These are phyloP conservation scores for Clitopilus hobsonii DNA, from an alignment of 768 basidiomycete species.

Conservation along the genomic window DNA sequence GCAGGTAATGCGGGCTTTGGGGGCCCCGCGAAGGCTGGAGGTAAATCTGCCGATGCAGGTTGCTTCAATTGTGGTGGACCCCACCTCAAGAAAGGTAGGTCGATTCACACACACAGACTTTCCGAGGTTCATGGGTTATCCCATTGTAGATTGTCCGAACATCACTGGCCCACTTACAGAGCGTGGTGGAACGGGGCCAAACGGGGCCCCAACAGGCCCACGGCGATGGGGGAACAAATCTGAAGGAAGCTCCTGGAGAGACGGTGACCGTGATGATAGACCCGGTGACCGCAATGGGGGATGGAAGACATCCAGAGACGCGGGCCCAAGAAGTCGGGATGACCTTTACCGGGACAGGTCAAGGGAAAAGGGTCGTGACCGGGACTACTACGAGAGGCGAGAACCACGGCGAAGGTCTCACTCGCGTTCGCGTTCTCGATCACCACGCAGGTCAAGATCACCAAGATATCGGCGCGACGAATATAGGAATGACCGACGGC, in stretches of 20 bases:
- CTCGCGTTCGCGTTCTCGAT: conserved; percentile 23
- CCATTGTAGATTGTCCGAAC: conserved; percentile 55
- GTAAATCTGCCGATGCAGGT: conserved; percentile 50
- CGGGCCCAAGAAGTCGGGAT: conserved; percentile 7
- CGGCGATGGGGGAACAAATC: conserved; percentile 27
- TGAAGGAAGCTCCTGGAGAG: conserved; percentile 31
- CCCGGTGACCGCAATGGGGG: conserved; percentile 18
- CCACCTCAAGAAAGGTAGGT: conserved; percentile 82
- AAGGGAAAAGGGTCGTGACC: conserved; percentile 10
- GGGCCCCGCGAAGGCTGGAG: conserved; percentile 50
- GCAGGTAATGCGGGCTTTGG: conserved; percentile 58
- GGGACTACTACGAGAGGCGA: conserved; percentile 19
- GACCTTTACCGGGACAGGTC: conserved; percentile 12
- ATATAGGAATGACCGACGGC: conserved; percentile 21
- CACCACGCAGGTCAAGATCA: conserved; percentile 17
- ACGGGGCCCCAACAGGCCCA: conserved; percentile 24
- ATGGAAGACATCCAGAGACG: conserved; percentile 21
- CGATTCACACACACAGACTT: background rate
- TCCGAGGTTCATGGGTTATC: too few species aligned
- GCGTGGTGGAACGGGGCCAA: conserved; percentile 27
- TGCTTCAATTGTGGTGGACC: conserved; percentile 95
- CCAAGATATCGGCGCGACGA: conserved; percentile 13
- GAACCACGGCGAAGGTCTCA: conserved; percentile 20
- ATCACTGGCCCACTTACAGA: conserved; percentile 33
- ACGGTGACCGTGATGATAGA: conserved; percentile 12